Evolutionary conservation across 2,329 filamentous ascomycete genomes (phyloP), one percentile per base, ranked within the genome.

Genomic region (Geosmithia putterillii): DNA sequence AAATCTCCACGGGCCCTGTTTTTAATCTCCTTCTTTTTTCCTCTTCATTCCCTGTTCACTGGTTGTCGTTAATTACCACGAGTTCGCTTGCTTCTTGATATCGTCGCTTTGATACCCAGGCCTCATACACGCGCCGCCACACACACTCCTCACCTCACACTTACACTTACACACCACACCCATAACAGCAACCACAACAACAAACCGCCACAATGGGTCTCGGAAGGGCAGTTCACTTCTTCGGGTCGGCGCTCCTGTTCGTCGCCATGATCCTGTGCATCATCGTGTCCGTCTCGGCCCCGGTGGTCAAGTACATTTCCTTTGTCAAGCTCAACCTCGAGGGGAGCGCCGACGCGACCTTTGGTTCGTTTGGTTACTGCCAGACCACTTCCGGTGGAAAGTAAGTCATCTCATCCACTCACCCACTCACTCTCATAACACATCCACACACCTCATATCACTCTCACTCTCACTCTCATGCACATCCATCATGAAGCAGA

Each of bases 321-420:
- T 59, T 82, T 34, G 56, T 81, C 44, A 69, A 66, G 45, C 67
- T 81, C 46, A 59, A 65, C 41, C 60, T 79, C 22, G 15, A 32
- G 18, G 57, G 57, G 38, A 62, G 65, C 48, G 50, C 54, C 21
- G 52, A 65, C 10, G 57, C 79, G 28, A 65, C 62, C 3, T 79
- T 76, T 57, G 78, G 78, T 38, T 75, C 73, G 1, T 81, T 79
- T 59, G 78, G 78, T 7, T 75, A 70, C 55, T 82, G 78, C 54
- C 61, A 25, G 47, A 54, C 19, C 52, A 54, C 4, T 21, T 19
- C 15, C 10, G 40, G 39, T 23, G 40, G 35, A 35, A 39, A 38
- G 41, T 45, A 35, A 19, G 43, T 47, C 19, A 8, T 28, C 20
- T n/a, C n/a, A n/a, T n/a, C 37, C 8, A 6, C 22, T 40, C 28